Base-by-base conservation (phyloP, 306 rosid species). In the Cicer chorassanicum region DNA sequence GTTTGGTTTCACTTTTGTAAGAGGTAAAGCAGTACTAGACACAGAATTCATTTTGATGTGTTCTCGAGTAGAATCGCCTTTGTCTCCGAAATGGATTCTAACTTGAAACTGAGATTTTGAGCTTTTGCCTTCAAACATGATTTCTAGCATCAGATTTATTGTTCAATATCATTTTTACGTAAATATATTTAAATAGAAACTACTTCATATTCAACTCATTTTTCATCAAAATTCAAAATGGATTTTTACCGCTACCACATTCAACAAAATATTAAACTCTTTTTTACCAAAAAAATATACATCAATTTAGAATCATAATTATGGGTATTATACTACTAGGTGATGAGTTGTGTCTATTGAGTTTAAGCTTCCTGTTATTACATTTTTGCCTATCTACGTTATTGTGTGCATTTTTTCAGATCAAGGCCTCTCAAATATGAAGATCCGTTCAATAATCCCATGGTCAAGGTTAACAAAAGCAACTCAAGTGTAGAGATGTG, bases 371-470 rank as follows among this genome's bases (percentile, higher is more conserved):
- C 54, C 2, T 51, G 13, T 50, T 54, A 53, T 36, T 51, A 70
- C 56, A 53, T 49, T 13, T 65, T 42, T 65, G 66, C 56, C 50
- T 70, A 55, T 71, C 65, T 64, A 51, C 34, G 42, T 76, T 57
- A 24, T 45, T 46, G 36, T 76, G 7, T 65, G 45, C 74, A 4
- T 43, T 7, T 73, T 82, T 60, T 53, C 91, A 93, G 98, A 64
- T 88, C 97, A 12, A 84, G 86, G 82, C 91, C 90, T 87, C 93
- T 91, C 11, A 91, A 88, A 84, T 94, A 91, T 78, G 95, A 94
- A 60, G 98, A 94, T 68, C 98, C 98, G 0, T 94, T 94, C 80
- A 85, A 94, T 68, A 94, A 94, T 66, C 98, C 98, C 7, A 34
- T 91, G 81, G 96, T 94, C 57, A 94, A 91, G 82, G 89, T 89